Conservation (phyloP, 2,329 filamentous ascomycete species). For the Penicillium sp. region DNA sequence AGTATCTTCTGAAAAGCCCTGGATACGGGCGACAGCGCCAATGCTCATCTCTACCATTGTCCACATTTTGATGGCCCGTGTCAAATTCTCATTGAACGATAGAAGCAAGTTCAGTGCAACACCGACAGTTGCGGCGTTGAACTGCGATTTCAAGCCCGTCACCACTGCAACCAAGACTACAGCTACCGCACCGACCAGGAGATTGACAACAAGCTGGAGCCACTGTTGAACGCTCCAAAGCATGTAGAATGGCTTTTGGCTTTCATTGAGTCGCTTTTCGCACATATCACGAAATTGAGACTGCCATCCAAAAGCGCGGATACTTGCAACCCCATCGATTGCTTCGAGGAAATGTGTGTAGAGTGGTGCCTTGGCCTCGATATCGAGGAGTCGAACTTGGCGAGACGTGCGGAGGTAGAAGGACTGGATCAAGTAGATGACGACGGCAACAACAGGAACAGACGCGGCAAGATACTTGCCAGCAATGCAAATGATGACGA, state of each 20-base stretch:
- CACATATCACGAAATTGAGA: slow-evolving; percentile 38
- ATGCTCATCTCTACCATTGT: slow-evolving; percentile 50
- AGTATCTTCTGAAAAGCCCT: slow-evolving; percentile 9
- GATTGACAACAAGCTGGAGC: slow-evolving; percentile 42
- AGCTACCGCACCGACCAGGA: slow-evolving; percentile 44
- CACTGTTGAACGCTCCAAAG: slow-evolving; percentile 46
- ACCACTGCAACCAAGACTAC: slow-evolving; percentile 45
- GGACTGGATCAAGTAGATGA: slow-evolving; percentile 6
- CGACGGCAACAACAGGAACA: not conserved
- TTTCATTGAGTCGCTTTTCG: slow-evolving; percentile 37
- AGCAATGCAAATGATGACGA: slow-evolving; percentile 3
- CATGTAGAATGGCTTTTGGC: slow-evolving; percentile 47
- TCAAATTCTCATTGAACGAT: slow-evolving; percentile 47
- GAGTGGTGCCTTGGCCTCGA: slow-evolving; percentile 49
- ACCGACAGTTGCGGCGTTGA: no score
- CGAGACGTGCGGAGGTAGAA: slow-evolving; percentile 6
- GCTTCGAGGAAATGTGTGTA: slow-evolving; percentile 55
- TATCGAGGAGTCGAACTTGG: no score
- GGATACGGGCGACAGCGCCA: slow-evolving; percentile 39
- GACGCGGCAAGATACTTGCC: slow-evolving; percentile 2
- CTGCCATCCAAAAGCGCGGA: slow-evolving; percentile 53
- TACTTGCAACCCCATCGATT: slow-evolving; percentile 48
- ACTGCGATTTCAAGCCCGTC: no score
- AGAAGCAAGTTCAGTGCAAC: no score
- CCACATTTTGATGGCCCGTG: slow-evolving; percentile 39